phyloP scores from a whole-genome alignment of 805 yeast genomes.

The Wilhelminamyces savonicus region DNA sequence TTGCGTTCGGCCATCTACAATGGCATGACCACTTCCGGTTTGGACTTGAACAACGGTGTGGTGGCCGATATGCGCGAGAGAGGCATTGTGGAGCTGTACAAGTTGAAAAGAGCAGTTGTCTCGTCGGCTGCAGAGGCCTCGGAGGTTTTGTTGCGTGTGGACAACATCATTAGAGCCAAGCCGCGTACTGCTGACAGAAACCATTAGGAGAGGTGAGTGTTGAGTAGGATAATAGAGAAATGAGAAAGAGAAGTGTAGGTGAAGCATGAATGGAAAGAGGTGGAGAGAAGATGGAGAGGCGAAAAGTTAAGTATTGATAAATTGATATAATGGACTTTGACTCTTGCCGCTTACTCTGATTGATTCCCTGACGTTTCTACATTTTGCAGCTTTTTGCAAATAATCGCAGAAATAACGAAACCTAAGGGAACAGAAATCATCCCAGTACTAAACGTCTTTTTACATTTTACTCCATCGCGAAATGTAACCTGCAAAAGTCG shows the following conservation, averaged over 20 bases:
- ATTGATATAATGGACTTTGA: background rate
- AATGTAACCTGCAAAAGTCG: too few species aligned
- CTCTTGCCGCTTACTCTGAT: background rate
- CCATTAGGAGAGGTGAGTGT: too few species aligned
- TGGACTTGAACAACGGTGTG: slow-evolving; percentile 76
- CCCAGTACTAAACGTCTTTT: too few species aligned
- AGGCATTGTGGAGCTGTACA: slow-evolving; percentile 90
- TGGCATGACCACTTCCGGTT: slow-evolving; percentile 88
- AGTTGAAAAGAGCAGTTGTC: slow-evolving; percentile 89
- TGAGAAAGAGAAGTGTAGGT: background rate
- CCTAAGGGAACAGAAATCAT: too few species aligned
- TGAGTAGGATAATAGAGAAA: background rate
- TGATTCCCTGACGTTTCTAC: background rate
- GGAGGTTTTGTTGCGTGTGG: slow-evolving; percentile 91
- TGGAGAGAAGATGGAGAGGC: background rate
- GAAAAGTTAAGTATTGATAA: background rate
- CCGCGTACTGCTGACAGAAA: slow-evolving; percentile 95
- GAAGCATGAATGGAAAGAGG: background rate
- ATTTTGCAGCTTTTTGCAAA: background rate
- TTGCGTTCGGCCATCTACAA: slow-evolving; percentile 85
- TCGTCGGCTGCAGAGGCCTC: slow-evolving; percentile 97
- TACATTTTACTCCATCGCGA: too few species aligned
- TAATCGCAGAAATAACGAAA: too few species aligned
- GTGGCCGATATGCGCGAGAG: slow-evolving; percentile 92
- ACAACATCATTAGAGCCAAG: slow-evolving; percentile 92